phyloP scores from a whole-genome alignment of 1,139 yeast species.

The Sugiyamaella neomexicana region DNA sequence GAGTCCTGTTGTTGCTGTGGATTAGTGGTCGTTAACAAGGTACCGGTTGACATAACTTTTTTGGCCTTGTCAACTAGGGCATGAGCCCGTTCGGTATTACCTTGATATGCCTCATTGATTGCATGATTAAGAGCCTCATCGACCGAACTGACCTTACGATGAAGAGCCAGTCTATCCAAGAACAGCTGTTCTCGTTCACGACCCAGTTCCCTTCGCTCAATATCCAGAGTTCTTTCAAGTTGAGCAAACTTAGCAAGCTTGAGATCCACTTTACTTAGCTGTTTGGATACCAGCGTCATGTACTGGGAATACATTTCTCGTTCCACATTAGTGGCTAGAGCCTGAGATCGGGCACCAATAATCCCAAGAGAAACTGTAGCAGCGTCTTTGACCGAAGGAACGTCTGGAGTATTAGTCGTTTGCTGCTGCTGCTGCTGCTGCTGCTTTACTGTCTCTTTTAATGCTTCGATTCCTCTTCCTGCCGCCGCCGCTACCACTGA shows the following conservation, averaged over 20 bases:
- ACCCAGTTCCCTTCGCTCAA: conserved; percentile 71
- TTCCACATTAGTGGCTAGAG: conserved; percentile 81
- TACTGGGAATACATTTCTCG: conserved; percentile 52
- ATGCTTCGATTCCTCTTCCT: conserved; percentile 43
- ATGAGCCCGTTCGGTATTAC: conserved; percentile 24
- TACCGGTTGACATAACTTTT: conserved; percentile 26
- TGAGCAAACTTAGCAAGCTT: conserved; percentile 69
- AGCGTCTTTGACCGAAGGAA: conserved; percentile 24
- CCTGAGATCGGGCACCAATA: conserved; percentile 79
- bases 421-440: conserved; percentile 17
- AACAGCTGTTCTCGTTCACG: conserved; percentile 80
- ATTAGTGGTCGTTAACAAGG: conserved; percentile 24
- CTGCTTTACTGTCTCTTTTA: conserved; percentile 42
- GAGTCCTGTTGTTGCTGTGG: conserved; percentile 1
- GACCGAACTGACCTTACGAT: conserved; percentile 57
- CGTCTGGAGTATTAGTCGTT: conserved; percentile 12
- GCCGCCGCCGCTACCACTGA: conserved; percentile 81
- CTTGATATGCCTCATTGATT: conserved; percentile 43
- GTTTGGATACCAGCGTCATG: conserved; percentile 70
- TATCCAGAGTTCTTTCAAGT: conserved; percentile 75
- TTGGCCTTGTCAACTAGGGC: conserved; percentile 31
- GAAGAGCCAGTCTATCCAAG: conserved; percentile 72
- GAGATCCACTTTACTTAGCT: conserved; percentile 71
- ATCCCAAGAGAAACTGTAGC: conserved; percentile 38
- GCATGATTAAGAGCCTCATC: conserved; percentile 52